Evolutionary conservation across 352 stramenopile genomes (phyloP).

Genomic region (Globisporangium radiosum): DNA sequence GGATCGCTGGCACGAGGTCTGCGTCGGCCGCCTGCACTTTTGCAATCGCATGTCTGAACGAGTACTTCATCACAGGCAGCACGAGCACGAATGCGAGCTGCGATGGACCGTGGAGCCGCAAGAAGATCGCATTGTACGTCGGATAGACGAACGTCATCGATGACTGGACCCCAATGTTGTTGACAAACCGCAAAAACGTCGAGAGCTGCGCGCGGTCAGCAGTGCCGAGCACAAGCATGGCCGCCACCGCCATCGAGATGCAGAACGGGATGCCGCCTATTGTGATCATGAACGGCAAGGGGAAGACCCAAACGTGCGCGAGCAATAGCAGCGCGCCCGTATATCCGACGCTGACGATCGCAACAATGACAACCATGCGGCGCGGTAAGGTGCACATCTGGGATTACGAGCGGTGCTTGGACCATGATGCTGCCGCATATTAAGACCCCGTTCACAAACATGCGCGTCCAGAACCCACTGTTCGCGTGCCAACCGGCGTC

Average conservation of each 20-base stretch:
- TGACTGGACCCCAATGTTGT: neutral
- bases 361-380: neutral
- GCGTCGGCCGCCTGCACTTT: neutral
- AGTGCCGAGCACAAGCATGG: neutral
- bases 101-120: neutral
- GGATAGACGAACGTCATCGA: conserved; percentile 3
- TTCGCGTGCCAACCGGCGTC: neutral
- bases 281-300: conserved; percentile 6
- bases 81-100: conserved; percentile 8
- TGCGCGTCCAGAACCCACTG: neutral
- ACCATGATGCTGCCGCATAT: neutral
- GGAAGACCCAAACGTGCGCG: neutral
- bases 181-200: neutral
- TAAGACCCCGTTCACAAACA: neutral
- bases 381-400: neutral
- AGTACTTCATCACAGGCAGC: conserved; percentile 6
- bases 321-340: neutral
- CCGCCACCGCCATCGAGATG: neutral
- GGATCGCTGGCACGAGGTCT: neutral
- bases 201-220: neutral
- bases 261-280: neutral
- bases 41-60: neutral
- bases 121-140: conserved; percentile 8
- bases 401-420: neutral
- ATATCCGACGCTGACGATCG: too few species aligned